Base-by-base conservation (phyloP, 2,329 filamentous ascomycete species). In the Coniochaeta sp. region DNA sequence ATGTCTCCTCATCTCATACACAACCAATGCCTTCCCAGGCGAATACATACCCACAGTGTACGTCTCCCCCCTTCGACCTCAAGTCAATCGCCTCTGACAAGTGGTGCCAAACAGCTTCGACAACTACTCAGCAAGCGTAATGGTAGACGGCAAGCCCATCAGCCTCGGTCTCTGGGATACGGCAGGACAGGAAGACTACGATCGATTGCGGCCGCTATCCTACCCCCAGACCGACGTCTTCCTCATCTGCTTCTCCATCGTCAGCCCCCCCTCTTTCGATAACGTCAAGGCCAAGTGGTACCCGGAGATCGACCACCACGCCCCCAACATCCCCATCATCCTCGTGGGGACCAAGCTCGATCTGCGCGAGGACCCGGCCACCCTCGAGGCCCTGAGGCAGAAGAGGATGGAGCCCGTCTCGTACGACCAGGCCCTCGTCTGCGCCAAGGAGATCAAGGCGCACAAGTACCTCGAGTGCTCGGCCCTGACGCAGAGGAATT, bases 271-370 rank as follows among this genome's bases (percentile, higher is more conserved):
- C 20, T 96, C 92, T 28, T 97, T 96, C 66, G 94, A 97, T 74
- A 99, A 99, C 83, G 92, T 99, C 68, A 94, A 91, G 75, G 91
- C 91, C 56, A 99, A 97, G 91, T 97, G 92, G 92, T 92, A 87
- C 71, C 92, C 94, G 52, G 92, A 99, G 71, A 97, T 97, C 66
- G 90, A 95, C 63, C 92, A 97, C 65, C 92, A 97, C 69, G 92
- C 92, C 22, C 94, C 92, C 31, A 89, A 88, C 67, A 91, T 96
- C 51, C 92, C 92, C 53, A 96, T 97, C 70, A 96, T 97, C 66
- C 82, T 97, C 49, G 94, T 97, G 61, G 92, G 92, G 60, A 97
- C 92, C 63, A 97, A 97, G 81, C 82, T 97, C 55, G 92, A 97
- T 77, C 77, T 97, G 68, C 83, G 92, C 71, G 92, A 97, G 67